Evolutionary conservation across 2,329 filamentous ascomycete species (phyloP).

Genomic region (Hymenoscyphus fraxineus): DNA sequence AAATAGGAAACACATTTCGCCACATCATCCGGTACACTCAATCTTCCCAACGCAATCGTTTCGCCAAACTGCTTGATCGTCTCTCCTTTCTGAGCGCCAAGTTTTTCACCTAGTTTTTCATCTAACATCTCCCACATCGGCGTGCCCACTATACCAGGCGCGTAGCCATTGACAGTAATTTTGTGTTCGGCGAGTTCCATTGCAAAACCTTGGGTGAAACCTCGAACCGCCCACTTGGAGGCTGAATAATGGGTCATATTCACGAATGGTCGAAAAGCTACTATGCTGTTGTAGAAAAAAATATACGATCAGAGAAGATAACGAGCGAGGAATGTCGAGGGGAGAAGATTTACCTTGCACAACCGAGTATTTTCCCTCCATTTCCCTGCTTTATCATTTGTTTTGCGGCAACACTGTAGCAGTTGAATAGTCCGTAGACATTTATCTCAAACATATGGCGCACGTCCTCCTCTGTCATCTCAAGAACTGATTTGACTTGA

Average conservation of each 20-base stretch:
- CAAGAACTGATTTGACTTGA: slow-evolving; percentile 30
- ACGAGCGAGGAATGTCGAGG: not conserved
- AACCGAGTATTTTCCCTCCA: slow-evolving; percentile 34
- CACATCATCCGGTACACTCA: slow-evolving; percentile 60
- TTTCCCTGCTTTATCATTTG: slow-evolving; percentile 61
- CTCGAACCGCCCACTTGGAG: slow-evolving; percentile 64
- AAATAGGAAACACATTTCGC: slow-evolving; percentile 60
- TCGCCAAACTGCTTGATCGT: slow-evolving; percentile 52
- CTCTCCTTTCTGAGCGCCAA: slow-evolving; percentile 48
- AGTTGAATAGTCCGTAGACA: slow-evolving; percentile 62
- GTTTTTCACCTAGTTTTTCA: slow-evolving; percentile 50
- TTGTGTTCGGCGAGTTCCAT: slow-evolving; percentile 62
- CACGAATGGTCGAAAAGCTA: slow-evolving; percentile 56
- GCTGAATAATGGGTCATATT: slow-evolving; percentile 60
- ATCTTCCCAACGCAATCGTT: slow-evolving; percentile 53
- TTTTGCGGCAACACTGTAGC: slow-evolving; percentile 58
- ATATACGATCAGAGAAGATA: not conserved
- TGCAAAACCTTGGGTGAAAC: slow-evolving; percentile 62
- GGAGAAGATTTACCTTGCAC: slow-evolving; percentile 25
- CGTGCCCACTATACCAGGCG: slow-evolving; percentile 62
- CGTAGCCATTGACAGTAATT: slow-evolving; percentile 66
- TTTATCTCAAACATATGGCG: slow-evolving; percentile 58
- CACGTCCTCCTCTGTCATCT: slow-evolving; percentile 33
- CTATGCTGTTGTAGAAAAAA: slow-evolving; percentile 39
- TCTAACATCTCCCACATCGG: slow-evolving; percentile 69